Conservation (phyloP, 1,284 basidiomycete genomes). For the Trichosporon sp. region DNA sequence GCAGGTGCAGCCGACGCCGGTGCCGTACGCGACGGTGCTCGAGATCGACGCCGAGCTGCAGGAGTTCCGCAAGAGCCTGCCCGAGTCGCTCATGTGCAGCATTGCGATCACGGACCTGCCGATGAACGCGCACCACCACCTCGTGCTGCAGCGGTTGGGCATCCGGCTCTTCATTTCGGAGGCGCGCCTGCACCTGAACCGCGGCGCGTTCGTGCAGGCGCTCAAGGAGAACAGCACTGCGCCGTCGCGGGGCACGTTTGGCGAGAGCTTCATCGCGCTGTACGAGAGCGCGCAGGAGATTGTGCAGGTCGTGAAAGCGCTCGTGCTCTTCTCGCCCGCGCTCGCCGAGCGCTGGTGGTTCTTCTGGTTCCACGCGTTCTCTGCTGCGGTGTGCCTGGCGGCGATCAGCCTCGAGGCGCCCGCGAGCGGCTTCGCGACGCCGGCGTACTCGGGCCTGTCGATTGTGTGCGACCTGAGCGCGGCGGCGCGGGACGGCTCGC, state of each 20-base stretch:
- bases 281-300: constrained; percentile 47
- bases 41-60: constrained; percentile 41
- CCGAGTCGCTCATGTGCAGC: constrained; percentile 35
- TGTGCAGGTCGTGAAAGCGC: constrained; percentile 43
- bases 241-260: constrained; percentile 33
- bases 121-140: constrained; percentile 33
- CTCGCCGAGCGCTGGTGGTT: constrained; percentile 47
- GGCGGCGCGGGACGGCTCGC: constrained; percentile 40
- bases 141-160: constrained; percentile 45
- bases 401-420: constrained; percentile 47
- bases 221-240: constrained; percentile 38
- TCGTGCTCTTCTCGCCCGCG: constrained; percentile 46
- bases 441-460: constrained; percentile 40
- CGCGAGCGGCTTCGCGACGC: constrained; percentile 42
- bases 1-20: constrained; percentile 43
- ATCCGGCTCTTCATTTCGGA: constrained; percentile 45
- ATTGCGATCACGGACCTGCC: constrained; percentile 40
- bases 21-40: constrained; percentile 31
- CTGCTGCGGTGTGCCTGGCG: constrained; percentile 44
- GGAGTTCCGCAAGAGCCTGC: constrained; percentile 38
- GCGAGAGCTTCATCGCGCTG: constrained; percentile 38
- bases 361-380: constrained; percentile 49
- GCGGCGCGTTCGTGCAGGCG: constrained; percentile 42
- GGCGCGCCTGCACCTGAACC: constrained; percentile 44
- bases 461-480: constrained; percentile 45